phyloP scores from a whole-genome alignment of 371 early-diverging fungal species.

The Rhizopus sp. region DNA sequence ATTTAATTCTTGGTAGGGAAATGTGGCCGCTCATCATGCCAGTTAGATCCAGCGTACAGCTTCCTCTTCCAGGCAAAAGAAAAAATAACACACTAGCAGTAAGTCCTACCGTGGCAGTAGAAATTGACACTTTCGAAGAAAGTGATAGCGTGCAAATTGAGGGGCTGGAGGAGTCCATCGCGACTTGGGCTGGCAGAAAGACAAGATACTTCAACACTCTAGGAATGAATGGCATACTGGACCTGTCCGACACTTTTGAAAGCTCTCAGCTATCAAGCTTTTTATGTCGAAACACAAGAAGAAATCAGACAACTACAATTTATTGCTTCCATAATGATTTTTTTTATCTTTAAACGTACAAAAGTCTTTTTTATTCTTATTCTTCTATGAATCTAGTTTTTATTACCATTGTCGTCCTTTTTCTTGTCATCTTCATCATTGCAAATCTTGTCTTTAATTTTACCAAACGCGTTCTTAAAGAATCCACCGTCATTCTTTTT shows the following conservation, averaged over 20 bases:
- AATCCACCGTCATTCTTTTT: constrained; percentile 23
- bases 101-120: constrained; percentile 6
- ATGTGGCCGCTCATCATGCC: too few species aligned
- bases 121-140: constrained; percentile 8
- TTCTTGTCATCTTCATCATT: constrained; percentile 20
- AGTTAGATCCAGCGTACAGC: too few species aligned
- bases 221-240: constrained; percentile 12
- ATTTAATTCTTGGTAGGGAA: too few species aligned
- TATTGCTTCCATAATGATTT: too few species aligned
- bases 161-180: constrained; percentile 8
- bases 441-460: constrained; percentile 33
- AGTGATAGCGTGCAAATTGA: constrained; percentile 7
- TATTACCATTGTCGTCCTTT: neutral
- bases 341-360: neutral
- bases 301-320: constrained; percentile 1
- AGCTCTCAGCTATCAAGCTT: constrained; percentile 11
- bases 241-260: constrained; percentile 8
- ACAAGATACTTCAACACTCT: constrained; percentile 11
- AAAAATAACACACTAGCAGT: constrained; percentile 4
- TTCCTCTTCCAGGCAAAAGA: constrained; percentile 10
- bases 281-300: constrained; percentile 2
- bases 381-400: neutral
- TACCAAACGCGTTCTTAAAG: constrained; percentile 35
- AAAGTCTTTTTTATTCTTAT: neutral
- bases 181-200: constrained; percentile 11